Evolutionary conservation across 2,329 filamentous ascomycete species (phyloP).

Genomic region (Sclerotinia sclerotiorum): DNA sequence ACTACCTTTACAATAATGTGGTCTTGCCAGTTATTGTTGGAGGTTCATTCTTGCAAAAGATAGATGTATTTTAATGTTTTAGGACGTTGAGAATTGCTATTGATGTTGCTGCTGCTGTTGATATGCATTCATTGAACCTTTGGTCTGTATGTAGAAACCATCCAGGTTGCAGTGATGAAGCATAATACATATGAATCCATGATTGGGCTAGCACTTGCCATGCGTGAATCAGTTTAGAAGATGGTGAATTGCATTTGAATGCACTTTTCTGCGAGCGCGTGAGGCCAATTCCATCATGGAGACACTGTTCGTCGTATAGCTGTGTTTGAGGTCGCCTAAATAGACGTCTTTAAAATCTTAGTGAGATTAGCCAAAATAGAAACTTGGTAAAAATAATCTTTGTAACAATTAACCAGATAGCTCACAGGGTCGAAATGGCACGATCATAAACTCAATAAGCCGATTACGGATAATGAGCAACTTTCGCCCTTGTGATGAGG

Average conservation of each 20-base stretch:
- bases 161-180: background rate
- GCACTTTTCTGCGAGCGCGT: background rate
- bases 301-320: background rate
- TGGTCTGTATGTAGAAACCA: conserved; percentile 2
- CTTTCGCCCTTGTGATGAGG: conserved; percentile 3
- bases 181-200: background rate
- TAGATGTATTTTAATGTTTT: background rate
- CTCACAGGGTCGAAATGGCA: background rate
- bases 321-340: background rate
- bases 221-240: background rate
- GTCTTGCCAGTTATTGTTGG: background rate
- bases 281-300: background rate
- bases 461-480: background rate
- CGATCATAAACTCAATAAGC: background rate
- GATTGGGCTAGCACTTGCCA: background rate
- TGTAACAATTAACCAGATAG: background rate
- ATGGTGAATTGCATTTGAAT: background rate
- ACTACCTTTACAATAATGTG: background rate
- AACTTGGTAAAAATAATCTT: background rate
- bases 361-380: background rate
- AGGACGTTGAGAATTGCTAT: background rate
- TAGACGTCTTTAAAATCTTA: background rate
- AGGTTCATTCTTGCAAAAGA: background rate
- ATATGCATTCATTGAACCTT: background rate
- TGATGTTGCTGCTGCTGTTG: background rate